Percentiles rank a stretch among this genome's conserved stretches.
These are phyloP conservation scores for Selaginella tamariscina DNA, from an alignment of 75 land plant genomes.

Conservation along the genomic window DNA sequence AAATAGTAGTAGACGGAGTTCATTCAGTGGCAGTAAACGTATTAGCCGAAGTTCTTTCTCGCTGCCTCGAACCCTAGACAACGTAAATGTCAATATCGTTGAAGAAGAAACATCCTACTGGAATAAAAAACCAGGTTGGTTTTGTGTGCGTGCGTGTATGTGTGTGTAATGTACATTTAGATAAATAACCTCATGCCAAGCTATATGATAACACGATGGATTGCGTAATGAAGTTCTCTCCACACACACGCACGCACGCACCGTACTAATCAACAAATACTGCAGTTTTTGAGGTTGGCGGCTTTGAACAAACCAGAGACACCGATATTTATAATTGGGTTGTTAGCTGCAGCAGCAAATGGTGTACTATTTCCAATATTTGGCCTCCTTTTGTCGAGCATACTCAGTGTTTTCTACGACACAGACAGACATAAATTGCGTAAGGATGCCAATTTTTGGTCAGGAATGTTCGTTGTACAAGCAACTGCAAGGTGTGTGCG, in stretches of 20 bases:
- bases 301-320: background rate
- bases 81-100: too few relatives aligned
- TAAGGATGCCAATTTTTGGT: slow-evolving; percentile 48
- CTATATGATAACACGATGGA: too few relatives aligned
- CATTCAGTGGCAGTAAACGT: background rate
- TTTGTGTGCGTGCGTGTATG: too few relatives aligned
- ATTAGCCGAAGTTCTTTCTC: background rate
- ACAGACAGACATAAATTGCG: slow-evolving; percentile 30
- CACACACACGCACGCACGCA: too few relatives aligned
- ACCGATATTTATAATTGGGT: slow-evolving; percentile 19
- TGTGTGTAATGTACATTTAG: too few relatives aligned
- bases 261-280: too few relatives aligned
- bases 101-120: too few relatives aligned
- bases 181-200: too few relatives aligned
- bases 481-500: slow-evolving; percentile 21
- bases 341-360: slow-evolving; percentile 34
- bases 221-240: too few relatives aligned
- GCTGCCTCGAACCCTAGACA: too few relatives aligned
- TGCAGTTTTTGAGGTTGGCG: background rate
- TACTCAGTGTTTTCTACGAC: slow-evolving; percentile 41
- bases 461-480: slow-evolving; percentile 36
- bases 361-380: slow-evolving; percentile 48
- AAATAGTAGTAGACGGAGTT: background rate
- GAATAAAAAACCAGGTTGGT: too few relatives aligned
- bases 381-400: slow-evolving; percentile 43